These are phyloP conservation scores for Eucalyptus sp. DNA, from an alignment of 345 rosid species.

Conservation along the genomic window DNA sequence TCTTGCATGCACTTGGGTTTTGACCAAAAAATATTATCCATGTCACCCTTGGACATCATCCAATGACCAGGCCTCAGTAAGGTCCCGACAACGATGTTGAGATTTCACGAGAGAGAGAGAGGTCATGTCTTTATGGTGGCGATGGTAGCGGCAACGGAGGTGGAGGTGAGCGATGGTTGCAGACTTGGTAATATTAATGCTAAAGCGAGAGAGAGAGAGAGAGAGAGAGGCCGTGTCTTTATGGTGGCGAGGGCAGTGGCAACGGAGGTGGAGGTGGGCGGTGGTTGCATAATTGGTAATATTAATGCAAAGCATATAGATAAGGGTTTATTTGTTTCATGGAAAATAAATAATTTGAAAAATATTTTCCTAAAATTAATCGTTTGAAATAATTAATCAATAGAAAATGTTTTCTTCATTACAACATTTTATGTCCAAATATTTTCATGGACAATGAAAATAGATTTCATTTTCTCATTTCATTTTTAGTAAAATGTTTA, in stretches of 20 bases:
- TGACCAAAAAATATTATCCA: not conserved
- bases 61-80: not conserved
- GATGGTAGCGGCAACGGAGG: too few relatives aligned
- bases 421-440: too few relatives aligned
- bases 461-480: too few relatives aligned
- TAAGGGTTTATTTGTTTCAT: fast-evolving
- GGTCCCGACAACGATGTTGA: too few relatives aligned
- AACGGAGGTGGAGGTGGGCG: not conserved
- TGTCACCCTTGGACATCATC: not conserved
- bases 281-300: not conserved
- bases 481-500: too few relatives aligned
- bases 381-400: too few relatives aligned
- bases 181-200: not conserved
- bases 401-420: too few relatives aligned
- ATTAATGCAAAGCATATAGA: not conserved
- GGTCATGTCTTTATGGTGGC: too few relatives aligned
- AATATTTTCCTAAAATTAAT: too few relatives aligned
- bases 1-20: not conserved
- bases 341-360: fast-evolving
- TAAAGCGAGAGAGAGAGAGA: too few relatives aligned
- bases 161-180: too few relatives aligned
- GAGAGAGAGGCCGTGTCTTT: not conserved
- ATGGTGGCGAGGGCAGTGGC: not conserved
- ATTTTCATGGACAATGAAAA: not conserved
- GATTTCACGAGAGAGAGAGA: too few relatives aligned